Percentiles rank a stretch among this genome's conserved stretches.
phyloP scores from a whole-genome alignment of 2,329 filamentous ascomycete species.

The Hyphodiscus sp. region DNA sequence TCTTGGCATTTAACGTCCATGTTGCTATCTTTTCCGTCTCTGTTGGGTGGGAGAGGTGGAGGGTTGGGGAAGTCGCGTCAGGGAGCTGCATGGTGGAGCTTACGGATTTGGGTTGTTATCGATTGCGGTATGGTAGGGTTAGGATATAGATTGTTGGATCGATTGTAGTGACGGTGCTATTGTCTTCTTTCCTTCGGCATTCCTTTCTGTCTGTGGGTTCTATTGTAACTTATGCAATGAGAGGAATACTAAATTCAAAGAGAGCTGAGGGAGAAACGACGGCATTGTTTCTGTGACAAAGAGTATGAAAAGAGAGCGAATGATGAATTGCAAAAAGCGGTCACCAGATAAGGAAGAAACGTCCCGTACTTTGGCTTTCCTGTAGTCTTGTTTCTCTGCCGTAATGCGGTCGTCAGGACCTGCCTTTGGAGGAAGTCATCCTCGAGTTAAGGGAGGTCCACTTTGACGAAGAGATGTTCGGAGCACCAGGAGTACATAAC shows the following conservation, averaged over 20 bases:
- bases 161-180: background rate
- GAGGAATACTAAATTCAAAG: background rate
- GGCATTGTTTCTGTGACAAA: background rate
- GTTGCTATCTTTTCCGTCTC: conserved; percentile 45
- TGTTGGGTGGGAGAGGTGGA: conserved; percentile 51
- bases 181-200: background rate
- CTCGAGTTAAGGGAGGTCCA: no score
- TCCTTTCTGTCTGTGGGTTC: background rate
- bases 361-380: background rate
- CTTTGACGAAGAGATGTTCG: no score
- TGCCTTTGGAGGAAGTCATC: background rate
- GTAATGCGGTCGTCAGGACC: background rate
- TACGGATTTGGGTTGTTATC: background rate
- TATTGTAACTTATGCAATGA: background rate
- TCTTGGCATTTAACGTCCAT: conserved; percentile 48
- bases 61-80: conserved; percentile 25
- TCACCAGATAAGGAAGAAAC: background rate
- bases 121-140: background rate
- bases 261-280: background rate
- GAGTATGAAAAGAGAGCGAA: background rate
- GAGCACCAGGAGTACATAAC: no score
- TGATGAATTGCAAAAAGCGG: background rate
- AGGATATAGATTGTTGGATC: background rate
- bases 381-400: background rate
- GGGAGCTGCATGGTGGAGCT: conserved; percentile 16